These are phyloP conservation scores for Aegle marmelos DNA, from an alignment of 345 rosid genomes.

Conservation along the genomic window DNA sequence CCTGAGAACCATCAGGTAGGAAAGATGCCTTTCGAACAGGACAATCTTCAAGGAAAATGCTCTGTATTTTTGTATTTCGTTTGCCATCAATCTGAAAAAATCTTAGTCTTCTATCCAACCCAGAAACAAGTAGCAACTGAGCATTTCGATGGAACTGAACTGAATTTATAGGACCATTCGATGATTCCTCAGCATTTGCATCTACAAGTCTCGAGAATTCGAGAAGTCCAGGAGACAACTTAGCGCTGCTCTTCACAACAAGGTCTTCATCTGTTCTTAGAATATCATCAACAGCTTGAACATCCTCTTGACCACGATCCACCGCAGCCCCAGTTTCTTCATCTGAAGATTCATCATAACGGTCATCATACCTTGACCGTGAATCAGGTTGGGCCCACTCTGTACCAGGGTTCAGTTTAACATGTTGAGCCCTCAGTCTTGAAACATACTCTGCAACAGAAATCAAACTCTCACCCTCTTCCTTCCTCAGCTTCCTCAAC, in stretches of 20 bases:
- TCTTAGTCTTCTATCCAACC: constrained; percentile 62
- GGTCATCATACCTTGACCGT: constrained; percentile 12
- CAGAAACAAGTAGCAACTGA: constrained; percentile 76
- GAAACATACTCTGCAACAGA: constrained; percentile 69
- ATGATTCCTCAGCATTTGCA: constrained; percentile 77
- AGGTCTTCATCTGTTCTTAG: constrained; percentile 75
- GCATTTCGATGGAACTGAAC: constrained; percentile 87
- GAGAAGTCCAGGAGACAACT: constrained; percentile 64
- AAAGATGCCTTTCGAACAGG: constrained; percentile 79
- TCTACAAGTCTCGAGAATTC: constrained; percentile 81
- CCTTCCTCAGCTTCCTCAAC: constrained; percentile 85
- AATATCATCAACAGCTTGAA: constrained; percentile 51
- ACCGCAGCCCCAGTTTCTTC: constrained; percentile 36
- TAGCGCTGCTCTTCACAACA: constrained; percentile 53
- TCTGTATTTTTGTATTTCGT: constrained; percentile 81
- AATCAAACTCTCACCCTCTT: constrained; percentile 63
- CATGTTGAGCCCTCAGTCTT: constrained; percentile 82
- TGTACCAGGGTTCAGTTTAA: constrained; percentile 76
- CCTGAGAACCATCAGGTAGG: constrained; percentile 85
- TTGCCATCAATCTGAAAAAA: constrained; percentile 95
- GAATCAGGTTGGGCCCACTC: constrained; percentile 81
- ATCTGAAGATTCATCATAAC: constrained; percentile 43
- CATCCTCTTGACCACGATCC: constrained; percentile 32
- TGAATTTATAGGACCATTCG: constrained; percentile 67
- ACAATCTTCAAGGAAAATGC: constrained; percentile 80